phyloP scores from a whole-genome alignment of 495 filamentous ascomycete genomes.

The Hyphodiscus hymeniophilus region DNA sequence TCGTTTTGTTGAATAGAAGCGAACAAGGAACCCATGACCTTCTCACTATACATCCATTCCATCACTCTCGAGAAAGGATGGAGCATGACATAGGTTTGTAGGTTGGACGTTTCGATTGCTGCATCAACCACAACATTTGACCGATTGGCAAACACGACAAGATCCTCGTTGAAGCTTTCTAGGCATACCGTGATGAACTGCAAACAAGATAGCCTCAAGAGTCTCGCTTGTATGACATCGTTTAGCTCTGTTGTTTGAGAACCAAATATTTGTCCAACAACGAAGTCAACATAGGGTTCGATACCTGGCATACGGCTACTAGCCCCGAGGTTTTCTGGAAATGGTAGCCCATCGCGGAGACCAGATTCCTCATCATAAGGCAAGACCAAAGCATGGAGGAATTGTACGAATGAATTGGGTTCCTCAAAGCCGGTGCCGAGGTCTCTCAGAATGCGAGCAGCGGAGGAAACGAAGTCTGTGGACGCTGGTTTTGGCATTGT shows the following conservation, averaged over 20 bases:
- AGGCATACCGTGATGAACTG: constrained; percentile 70
- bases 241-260: constrained; percentile 49
- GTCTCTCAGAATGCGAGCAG: constrained; percentile 35
- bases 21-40: constrained; percentile 72
- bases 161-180: constrained; percentile 80
- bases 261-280: constrained; percentile 64
- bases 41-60: constrained; percentile 96
- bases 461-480: constrained; percentile 4
- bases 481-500: constrained; percentile 13
- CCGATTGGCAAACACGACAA: constrained; percentile 72
- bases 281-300: constrained; percentile 86
- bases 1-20: constrained; percentile 65
- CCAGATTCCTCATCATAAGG: constrained; percentile 48
- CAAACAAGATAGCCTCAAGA: constrained; percentile 70
- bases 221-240: constrained; percentile 52
- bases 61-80: constrained; percentile 90
- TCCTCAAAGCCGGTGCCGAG: constrained; percentile 62
- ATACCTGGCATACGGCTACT: constrained; percentile 76
- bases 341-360: constrained; percentile 69
- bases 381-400: constrained; percentile 59
- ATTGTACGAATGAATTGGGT: constrained; percentile 67
- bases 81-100: constrained; percentile 69
- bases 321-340: constrained; percentile 80
- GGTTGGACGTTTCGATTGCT: constrained; percentile 58
- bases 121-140: constrained; percentile 64